These are phyloP conservation scores for Lepraria neglecta DNA, from an alignment of 495 filamentous ascomycete species.

Conservation along the genomic window DNA sequence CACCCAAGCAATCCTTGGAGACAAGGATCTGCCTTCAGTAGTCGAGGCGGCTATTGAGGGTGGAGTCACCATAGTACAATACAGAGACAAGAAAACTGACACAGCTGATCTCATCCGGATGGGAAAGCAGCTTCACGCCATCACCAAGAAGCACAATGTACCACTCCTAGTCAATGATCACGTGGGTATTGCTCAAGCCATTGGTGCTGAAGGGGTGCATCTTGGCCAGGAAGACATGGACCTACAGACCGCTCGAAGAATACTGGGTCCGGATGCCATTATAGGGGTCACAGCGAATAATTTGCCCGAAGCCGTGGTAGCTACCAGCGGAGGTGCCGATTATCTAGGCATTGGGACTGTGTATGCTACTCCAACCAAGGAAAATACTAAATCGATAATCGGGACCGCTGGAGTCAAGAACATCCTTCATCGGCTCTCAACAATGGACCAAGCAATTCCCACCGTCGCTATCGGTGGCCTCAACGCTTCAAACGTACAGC, in stretches of 20 bases:
- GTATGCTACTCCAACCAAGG: constrained; percentile 74
- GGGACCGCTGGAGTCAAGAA: constrained; percentile 68
- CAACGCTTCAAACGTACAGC: constrained; percentile 68
- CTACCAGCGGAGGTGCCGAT: constrained; percentile 65
- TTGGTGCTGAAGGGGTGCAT: constrained; percentile 85
- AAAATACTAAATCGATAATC: constrained; percentile 74
- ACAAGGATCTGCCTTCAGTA: constrained; percentile 60
- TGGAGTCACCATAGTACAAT: constrained; percentile 83
- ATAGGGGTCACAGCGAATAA: constrained; percentile 67
- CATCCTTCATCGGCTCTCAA: constrained; percentile 56
- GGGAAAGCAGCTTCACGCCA: constrained; percentile 60
- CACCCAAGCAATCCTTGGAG: constrained; percentile 67
- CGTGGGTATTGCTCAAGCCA: constrained; percentile 82
- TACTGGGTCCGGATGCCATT: constrained; percentile 66
- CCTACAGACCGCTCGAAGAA: constrained; percentile 55
- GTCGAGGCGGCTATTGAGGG: constrained; percentile 73
- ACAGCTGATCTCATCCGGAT: constrained; percentile 66
- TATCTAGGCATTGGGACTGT: constrained; percentile 87
- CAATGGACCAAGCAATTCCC: constrained; percentile 40
- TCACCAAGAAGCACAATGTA: constrained; percentile 61
- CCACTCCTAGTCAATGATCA: constrained; percentile 93
- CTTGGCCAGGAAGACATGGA: constrained; percentile 93
- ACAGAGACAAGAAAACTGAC: constrained; percentile 79
- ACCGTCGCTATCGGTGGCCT: constrained; percentile 86
- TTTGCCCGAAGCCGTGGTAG: constrained; percentile 59